Evolutionary conservation across 106 monocot genomes (phyloP).

Genomic region (Acorus gramineus): DNA sequence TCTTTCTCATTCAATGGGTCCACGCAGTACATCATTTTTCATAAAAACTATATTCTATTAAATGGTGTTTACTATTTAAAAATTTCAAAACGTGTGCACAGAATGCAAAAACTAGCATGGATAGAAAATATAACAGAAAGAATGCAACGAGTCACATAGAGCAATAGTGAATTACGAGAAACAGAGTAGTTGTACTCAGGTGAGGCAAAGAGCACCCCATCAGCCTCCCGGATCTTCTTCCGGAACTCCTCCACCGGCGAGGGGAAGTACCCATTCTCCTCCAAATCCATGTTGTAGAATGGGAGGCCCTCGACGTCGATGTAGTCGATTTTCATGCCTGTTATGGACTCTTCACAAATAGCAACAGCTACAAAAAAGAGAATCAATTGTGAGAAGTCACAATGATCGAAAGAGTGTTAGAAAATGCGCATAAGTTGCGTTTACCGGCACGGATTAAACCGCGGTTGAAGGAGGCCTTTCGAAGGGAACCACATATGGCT

Average conservation of each 20-base stretch:
- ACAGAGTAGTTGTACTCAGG: constrained; percentile 73
- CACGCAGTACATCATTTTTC: too few species aligned
- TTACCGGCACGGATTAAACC: constrained; percentile 12
- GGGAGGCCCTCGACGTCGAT: constrained; percentile 48
- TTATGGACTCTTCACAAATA: constrained; percentile 29
- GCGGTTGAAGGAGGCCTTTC: constrained; percentile 8
- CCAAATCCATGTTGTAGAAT: constrained; percentile 59
- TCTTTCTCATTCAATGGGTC: too few species aligned
- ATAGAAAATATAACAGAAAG: too few species aligned
- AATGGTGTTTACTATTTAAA: too few species aligned
- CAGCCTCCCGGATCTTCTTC: constrained; percentile 40
- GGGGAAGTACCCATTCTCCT: constrained; percentile 39
- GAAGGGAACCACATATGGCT: constrained; percentile 12
- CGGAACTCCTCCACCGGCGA: constrained; percentile 49
- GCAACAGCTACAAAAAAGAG: constrained; percentile 24
- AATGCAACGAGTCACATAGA: not conserved
- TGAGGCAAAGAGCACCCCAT: constrained; percentile 50
- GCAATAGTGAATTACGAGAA: not conserved
- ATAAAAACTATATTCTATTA: too few species aligned
- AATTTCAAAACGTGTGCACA: too few species aligned
- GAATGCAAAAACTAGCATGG: too few species aligned
- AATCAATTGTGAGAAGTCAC: too few species aligned
- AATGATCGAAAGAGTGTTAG: not conserved
- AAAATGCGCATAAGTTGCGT: not conserved
- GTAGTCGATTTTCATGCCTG: constrained; percentile 33